Evolutionary conservation across 2,329 filamentous ascomycete genomes (phyloP), one percentile per base, ranked within the genome.

Genomic region (Acrodontium crateriforme): DNA sequence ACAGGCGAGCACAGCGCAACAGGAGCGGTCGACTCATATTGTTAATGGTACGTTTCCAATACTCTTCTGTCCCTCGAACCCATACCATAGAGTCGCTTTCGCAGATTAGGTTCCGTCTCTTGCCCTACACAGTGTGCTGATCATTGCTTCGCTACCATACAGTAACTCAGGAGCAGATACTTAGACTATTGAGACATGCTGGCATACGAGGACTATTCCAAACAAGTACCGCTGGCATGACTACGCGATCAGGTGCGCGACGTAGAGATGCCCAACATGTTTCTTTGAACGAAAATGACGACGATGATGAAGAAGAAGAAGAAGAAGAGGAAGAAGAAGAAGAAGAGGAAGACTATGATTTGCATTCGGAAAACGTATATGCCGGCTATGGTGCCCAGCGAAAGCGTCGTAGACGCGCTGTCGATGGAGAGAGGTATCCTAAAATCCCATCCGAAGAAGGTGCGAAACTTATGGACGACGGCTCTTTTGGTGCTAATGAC

Each of bases 401-500:
- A 27, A 59, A 62, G 41, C 55, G 63, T 21, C 52, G 62, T 18
- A 56, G 65, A 25, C 60, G 66, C 28, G 56, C 57, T 11, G 50
- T 59, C 5, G 37, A 45, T 4, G 52, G 47, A 12, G 52, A 73
- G 36, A 59, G 70, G 24, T 85, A 85, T 34, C 82, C 85, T n/a
- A 79, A 79, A 42, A 73, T 93, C 0, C 87, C 87, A 0, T 93
- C 77, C 44, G 72, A 79, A 8, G 66, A 72, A 36, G 87, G 89
- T 6, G 63, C 56, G 26, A 71, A 77, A 41, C 59, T 95, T 36
- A 93, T 95, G 84, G 64, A 71, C 20, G 78, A 75, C 16, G 87
- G 87, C 1, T 63, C 62, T 2, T 95, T 94, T 55, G 87, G 87
- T 18, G 63, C 64, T 11, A 78, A 74, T 32, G 67, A 77, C 27